Evolutionary conservation across 495 filamentous ascomycete species (phyloP).

Genomic region (Neurospora sp.): DNA sequence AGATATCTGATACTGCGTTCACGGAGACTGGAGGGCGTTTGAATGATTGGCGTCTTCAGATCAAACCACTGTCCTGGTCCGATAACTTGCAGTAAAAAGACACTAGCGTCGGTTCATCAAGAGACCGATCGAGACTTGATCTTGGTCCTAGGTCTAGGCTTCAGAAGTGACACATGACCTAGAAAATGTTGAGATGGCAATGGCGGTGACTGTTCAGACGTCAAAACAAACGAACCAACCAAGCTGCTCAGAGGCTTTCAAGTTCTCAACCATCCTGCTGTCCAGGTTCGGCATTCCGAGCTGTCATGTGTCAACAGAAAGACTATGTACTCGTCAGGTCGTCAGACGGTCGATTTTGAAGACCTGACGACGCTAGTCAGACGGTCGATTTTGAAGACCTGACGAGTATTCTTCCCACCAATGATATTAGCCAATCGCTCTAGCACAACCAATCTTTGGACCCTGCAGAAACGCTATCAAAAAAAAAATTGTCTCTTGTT

Average conservation of each 20-base stretch:
- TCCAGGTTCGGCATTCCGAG: neutral
- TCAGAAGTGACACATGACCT: neutral
- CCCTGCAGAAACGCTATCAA: neutral
- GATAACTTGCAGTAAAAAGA: neutral
- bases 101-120: neutral
- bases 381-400: no score
- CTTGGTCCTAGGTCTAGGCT: neutral
- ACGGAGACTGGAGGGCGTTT: neutral
- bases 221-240: neutral
- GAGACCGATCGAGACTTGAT: neutral
- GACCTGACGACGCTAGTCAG: no score
- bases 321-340: no score
- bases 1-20: neutral
- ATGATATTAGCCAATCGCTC: neutral
- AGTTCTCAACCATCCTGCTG: neutral
- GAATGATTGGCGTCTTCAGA: neutral
- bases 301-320: neutral
- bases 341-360: no score
- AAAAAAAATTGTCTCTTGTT: neutral
- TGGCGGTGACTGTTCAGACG: neutral
- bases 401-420: neutral
- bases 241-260: neutral
- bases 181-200: neutral
- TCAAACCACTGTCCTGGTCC: neutral
- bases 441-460: neutral